A percentile compares a stretch with the other conserved stretches of the same genome.
phyloP scores from a whole-genome alignment of 2,329 filamentous ascomycete genomes.

The Helminthosporium solani region DNA sequence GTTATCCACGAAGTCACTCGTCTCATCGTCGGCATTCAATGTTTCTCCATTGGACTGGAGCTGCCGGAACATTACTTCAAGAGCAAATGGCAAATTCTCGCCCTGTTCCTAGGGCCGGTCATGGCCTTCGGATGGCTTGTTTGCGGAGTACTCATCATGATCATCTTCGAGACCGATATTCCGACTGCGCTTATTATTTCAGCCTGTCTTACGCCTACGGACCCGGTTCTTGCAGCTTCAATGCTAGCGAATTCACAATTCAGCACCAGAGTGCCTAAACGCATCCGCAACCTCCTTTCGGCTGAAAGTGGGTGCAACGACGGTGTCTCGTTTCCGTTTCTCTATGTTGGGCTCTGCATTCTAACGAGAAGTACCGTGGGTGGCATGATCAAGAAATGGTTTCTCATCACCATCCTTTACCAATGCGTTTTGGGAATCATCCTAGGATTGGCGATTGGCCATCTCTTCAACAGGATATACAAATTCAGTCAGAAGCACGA shows the following conservation, averaged over 20 bases:
- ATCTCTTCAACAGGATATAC: conserved; percentile 50
- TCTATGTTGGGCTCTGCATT: conserved; percentile 54
- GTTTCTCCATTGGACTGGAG: conserved; percentile 41
- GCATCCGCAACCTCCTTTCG: conserved; percentile 53
- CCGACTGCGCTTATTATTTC: conserved; percentile 53
- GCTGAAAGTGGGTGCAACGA: conserved; percentile 60
- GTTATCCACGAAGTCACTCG: conserved; percentile 46
- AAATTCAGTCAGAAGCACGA: conserved; percentile 48
- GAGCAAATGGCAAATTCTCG: conserved; percentile 54
- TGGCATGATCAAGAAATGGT: conserved; percentile 52
- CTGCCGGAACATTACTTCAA: conserved; percentile 50
- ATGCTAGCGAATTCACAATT: conserved; percentile 57
- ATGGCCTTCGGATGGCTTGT: conserved; percentile 54
- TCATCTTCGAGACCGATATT: conserved; percentile 50
- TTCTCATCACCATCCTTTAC: conserved; percentile 57
- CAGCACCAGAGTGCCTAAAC: conserved; percentile 52
- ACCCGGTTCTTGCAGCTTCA: conserved; percentile 57
- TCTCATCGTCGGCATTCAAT: conserved; percentile 49
- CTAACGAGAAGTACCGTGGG: conserved; percentile 43
- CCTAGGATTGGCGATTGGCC: conserved; percentile 52
- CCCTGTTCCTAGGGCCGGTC: conserved; percentile 53
- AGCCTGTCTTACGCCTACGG: conserved; percentile 58
- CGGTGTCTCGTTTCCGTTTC: conserved; percentile 57
- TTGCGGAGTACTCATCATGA: conserved; percentile 49
- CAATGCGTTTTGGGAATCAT: conserved; percentile 53